Evolutionary conservation across 2,329 filamentous ascomycete genomes (phyloP), one percentile per base, ranked within the genome.

Genomic region (Penicillium corylophilum): DNA sequence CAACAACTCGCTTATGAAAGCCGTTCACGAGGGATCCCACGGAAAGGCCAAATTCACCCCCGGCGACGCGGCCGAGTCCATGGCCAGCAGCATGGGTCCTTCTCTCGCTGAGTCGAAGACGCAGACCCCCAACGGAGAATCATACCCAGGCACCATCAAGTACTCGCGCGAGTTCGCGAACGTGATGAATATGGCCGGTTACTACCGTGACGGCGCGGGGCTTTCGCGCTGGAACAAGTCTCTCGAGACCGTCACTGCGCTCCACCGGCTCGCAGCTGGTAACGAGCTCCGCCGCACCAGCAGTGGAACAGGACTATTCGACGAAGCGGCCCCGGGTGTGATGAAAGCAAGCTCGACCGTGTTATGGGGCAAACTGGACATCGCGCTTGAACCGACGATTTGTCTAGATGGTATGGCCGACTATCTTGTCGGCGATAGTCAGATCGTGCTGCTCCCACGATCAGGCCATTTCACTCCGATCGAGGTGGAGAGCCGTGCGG

Each of bases 381-480:
- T 70, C 10, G 81, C 80, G 5, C 73, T 84, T 33, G 75, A 81
- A 44, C 67, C 65, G 38, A 65, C 70, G 12, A 65, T 84, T 24
- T 76, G 72, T 23, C 64, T 84, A 23, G 77, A 81, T 46, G 80
- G 80, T 0, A 74, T 83, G 22, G 71, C 71, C 1, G 78, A 81
- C 46, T 82, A 79, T 55, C 71, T 83, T 16, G 68, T 71, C 15
- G 70, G 65, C 50, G 71, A 72, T 20, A 82, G 79, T 49, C 77
- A 82, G 59, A 71, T 82, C 4, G 65, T 81, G 16, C 56, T 78
- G 36, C 62, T 84, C 7, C 74, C 78, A 3, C 64, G 69, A 8
- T 75, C 74, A 10, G 80, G 78, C 0, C 82, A 85, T 65, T 84
- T 80, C 72, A 75, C 76, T 13, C 76, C 80, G 2, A 57, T 79